Evolutionary conservation across 106 monocot genomes (phyloP).

Genomic region (Triglochin maritima): DNA sequence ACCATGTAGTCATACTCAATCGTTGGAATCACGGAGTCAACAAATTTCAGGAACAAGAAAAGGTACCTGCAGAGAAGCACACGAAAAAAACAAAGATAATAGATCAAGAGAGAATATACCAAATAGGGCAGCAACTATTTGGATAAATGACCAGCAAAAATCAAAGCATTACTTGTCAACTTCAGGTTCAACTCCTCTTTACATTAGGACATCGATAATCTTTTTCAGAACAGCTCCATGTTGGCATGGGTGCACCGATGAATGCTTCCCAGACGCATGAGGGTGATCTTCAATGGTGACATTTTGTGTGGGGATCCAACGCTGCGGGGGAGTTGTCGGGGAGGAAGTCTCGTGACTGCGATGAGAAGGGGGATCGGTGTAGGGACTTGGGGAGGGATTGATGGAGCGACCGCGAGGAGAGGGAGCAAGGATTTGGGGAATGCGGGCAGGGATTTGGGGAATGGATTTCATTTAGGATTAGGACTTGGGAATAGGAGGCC

Average conservation of each 20-base stretch:
- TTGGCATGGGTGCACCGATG: conserved; percentile 90
- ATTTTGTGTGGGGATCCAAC: too few species aligned
- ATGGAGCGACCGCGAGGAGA: too few species aligned
- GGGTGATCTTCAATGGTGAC: conserved; percentile 99
- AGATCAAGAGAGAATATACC: not conserved
- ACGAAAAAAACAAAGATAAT: not conserved
- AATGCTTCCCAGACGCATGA: conserved; percentile 93
- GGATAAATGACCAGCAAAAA: not conserved
- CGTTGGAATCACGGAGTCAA: conserved; percentile 91
- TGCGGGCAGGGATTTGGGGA: too few species aligned
- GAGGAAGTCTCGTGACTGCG: too few species aligned
- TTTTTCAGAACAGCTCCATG: conserved; percentile 99
- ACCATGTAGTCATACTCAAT: conserved; percentile 98
- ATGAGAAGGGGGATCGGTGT: too few species aligned
- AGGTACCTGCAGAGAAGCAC: conserved; percentile 53
- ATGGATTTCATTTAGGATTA: too few species aligned
- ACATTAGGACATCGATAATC: conserved; percentile 93
- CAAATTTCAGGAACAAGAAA: conserved; percentile 94
- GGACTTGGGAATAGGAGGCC: too few species aligned
- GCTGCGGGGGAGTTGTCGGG: too few species aligned
- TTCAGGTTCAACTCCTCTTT: conserved; percentile 90
- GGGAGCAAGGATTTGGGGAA: too few species aligned
- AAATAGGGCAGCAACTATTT: not conserved
- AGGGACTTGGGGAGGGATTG: too few species aligned
- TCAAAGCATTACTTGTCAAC: conserved; percentile 68